Base-by-base conservation (phyloP, 768 basidiomycete species). In the Agrocybe pediades region DNA sequence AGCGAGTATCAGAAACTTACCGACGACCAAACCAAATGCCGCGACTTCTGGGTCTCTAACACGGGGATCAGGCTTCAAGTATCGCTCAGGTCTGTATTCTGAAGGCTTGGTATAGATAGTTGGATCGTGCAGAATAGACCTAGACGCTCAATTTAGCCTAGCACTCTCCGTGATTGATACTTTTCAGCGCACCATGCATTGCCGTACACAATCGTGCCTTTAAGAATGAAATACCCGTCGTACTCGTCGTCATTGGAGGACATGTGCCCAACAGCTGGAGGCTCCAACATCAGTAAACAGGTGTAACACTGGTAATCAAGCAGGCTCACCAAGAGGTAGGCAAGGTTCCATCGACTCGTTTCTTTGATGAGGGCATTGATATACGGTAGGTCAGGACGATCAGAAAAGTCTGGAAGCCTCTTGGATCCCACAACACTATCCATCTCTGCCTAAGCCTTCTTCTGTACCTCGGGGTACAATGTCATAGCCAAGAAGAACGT, bases 61-160 rank as follows among this genome's bases (percentile, higher is more conserved):
- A 33, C 61, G 39, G 0, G 60, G 56, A 50, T 66, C 60, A 21
- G 62, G 56, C 41, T 65, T 67, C 23, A 71, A 56, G 47, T 67
- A 73, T 8, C 68, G 61, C 20, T 71, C 70, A 1, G 70, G 71
- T 17, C 64, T 58, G 40, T 66, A 71, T n/a, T 61, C 60, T 15
- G 59, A 46, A 5, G 81, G 77, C 36, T 77, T 59, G 1, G 67
- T 55, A 49, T 76, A 82, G 4, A 68, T 62, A 17, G 61, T 42
- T 8, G 67, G 60, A 55, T 82, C 75, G 72, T 77, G 62, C 17
- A 65, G 43, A 16, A 62, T 62, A 15, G 58, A 56, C 61, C 61
- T 62, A 29, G 44, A 21, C 17, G 13, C 6, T 24, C 9, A 8
- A n/a, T 11, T 1, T n/a, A 51, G n/a, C n/a, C n/a, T n/a, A n/a